These are phyloP conservation scores for Cokeromyces recurvatus DNA, from an alignment of 371 early-diverging fungal species.

Conservation along the genomic window DNA sequence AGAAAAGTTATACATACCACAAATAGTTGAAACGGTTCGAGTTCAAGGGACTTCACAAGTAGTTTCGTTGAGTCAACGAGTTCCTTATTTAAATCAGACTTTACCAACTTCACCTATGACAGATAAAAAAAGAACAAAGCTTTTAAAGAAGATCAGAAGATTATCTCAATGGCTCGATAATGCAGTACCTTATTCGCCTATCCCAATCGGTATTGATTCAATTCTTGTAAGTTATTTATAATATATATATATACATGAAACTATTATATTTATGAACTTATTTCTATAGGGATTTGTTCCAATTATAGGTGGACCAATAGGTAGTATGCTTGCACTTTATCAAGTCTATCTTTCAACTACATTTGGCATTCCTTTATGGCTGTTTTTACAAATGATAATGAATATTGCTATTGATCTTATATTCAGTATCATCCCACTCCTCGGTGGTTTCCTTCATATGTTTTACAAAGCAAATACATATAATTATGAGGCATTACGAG, in stretches of 20 bases:
- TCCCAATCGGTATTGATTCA: slow-evolving; percentile 41
- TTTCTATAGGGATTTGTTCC: slow-evolving; percentile 35
- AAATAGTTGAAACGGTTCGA: slow-evolving; percentile 19
- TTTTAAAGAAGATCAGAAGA: slow-evolving; percentile 22
- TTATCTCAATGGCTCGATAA: slow-evolving; percentile 36
- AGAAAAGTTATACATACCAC: slow-evolving; percentile 17
- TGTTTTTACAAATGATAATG: slow-evolving; percentile 32
- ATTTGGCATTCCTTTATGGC: slow-evolving; percentile 45
- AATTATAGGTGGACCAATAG: slow-evolving; percentile 30
- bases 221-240: slow-evolving; percentile 33
- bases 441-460: slow-evolving; percentile 33
- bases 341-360: slow-evolving; percentile 37
- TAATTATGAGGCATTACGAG: slow-evolving; percentile 26
- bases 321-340: slow-evolving; percentile 24
- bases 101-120: slow-evolving; percentile 19
- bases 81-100: slow-evolving; percentile 25
- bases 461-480: slow-evolving; percentile 44
- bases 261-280: too few relatives aligned
- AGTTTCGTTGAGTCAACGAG: slow-evolving; percentile 7
- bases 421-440: slow-evolving; percentile 30
- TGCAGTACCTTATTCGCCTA: slow-evolving; percentile 40
- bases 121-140: slow-evolving; percentile 19
- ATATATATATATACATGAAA: too few relatives aligned
- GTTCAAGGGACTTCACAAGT: slow-evolving; percentile 14
- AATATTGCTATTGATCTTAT: slow-evolving; percentile 31